A percentile compares a stretch with the other conserved stretches of the same genome.
These are phyloP conservation scores for Ustilago xerochloae DNA, from an alignment of 1,284 basidiomycete species.

Conservation along the genomic window DNA sequence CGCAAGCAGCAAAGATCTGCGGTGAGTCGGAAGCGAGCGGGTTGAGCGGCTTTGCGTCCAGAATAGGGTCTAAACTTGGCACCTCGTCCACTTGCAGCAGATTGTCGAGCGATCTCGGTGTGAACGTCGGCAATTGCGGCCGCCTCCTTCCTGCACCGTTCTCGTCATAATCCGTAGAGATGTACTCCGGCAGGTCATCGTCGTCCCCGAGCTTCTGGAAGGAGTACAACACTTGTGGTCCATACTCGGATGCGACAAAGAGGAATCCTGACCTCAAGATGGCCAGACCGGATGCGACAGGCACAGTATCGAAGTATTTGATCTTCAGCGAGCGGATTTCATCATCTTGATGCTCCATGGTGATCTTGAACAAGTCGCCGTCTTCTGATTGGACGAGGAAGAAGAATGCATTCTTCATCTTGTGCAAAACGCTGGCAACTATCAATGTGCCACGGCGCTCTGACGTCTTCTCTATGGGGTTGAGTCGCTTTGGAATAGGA, in stretches of 20 bases:
- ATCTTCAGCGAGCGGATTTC: slow-evolving; percentile 62
- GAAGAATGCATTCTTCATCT: slow-evolving; percentile 67
- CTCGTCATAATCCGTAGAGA: slow-evolving; percentile 54
- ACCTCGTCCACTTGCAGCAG: slow-evolving; percentile 62
- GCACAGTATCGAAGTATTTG: slow-evolving; percentile 68
- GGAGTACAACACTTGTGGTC: slow-evolving; percentile 62
- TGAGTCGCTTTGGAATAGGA: slow-evolving; percentile 64
- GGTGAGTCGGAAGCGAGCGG: slow-evolving; percentile 59
- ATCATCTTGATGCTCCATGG: slow-evolving; percentile 67
- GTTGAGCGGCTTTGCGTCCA: slow-evolving; percentile 63
- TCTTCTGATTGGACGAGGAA: slow-evolving; percentile 65
- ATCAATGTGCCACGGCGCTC: slow-evolving; percentile 59
- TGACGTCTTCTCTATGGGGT: slow-evolving; percentile 50
- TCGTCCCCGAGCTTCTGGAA: slow-evolving; percentile 68
- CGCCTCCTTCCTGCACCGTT: slow-evolving; percentile 45
- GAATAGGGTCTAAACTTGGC: slow-evolving; percentile 61
- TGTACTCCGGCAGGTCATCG: slow-evolving; percentile 62
- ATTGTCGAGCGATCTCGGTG: slow-evolving; percentile 63
- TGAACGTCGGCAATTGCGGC: slow-evolving; percentile 56
- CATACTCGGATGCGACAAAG: slow-evolving; percentile 64
- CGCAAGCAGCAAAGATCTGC: slow-evolving; percentile 66
- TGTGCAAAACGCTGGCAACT: slow-evolving; percentile 65
- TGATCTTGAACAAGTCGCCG: slow-evolving; percentile 67
- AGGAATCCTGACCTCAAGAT: slow-evolving; percentile 67
- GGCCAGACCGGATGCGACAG: slow-evolving; percentile 57